phyloP scores from a whole-genome alignment of 2,329 filamentous ascomycete genomes.

The Dothistroma septosporum region DNA sequence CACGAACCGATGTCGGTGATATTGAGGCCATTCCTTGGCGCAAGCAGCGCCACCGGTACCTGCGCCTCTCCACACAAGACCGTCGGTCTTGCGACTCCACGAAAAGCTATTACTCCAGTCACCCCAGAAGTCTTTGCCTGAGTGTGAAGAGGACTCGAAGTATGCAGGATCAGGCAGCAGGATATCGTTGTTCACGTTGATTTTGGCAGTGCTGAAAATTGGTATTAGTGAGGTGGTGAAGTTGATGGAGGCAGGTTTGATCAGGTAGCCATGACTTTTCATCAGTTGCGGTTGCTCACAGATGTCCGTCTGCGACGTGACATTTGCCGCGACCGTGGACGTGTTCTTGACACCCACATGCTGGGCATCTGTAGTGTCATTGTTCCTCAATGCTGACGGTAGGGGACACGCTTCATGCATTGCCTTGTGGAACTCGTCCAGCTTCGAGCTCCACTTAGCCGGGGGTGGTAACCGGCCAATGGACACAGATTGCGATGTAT shows the following conservation, averaged over 20 bases:
- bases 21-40: conserved; percentile 59
- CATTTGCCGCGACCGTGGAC: not conserved
- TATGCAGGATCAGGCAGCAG: conserved; percentile 46
- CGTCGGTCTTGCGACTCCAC: conserved; percentile 39
- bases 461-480: not conserved
- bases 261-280: conserved; percentile 41
- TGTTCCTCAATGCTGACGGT: not conserved
- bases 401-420: not conserved
- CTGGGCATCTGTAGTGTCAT: not conserved
- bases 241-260: conserved; percentile 40
- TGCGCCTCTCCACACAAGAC: conserved; percentile 43
- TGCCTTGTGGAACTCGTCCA: not conserved
- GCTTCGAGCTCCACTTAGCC: not conserved
- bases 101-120: conserved; percentile 1
- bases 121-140: conserved; percentile 25
- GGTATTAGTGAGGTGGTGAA: conserved; percentile 41
- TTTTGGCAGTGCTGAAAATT: conserved; percentile 45
- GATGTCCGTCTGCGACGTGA: conserved; percentile 30
- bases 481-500: not conserved
- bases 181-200: conserved; percentile 47
- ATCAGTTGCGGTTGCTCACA: conserved; percentile 43
- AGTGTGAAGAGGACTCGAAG: conserved; percentile 36
- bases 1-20: conserved; percentile 69
- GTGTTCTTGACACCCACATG: not conserved
- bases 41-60: conserved; percentile 43